A percentile compares a stretch with the other conserved stretches of the same genome.
Conservation (phyloP, 2,329 filamentous ascomycete species). For the Dryadomyces quercus-mongolicae region DNA sequence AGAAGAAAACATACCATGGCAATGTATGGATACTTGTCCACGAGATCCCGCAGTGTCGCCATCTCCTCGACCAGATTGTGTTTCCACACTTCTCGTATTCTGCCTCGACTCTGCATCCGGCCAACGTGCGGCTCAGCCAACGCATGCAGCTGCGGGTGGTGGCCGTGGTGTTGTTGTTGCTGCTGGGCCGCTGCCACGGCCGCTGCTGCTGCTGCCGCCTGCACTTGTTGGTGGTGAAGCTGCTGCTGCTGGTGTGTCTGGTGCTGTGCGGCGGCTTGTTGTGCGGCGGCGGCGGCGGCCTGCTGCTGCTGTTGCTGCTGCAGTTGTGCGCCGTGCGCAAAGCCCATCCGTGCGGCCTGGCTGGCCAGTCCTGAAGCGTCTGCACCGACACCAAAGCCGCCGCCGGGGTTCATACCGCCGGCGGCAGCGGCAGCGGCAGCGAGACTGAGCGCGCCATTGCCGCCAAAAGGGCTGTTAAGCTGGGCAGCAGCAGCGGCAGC, state of each 20-base stretch:
- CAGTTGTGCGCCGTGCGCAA: conserved; percentile 57
- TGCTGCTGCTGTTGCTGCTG: conserved; percentile 39
- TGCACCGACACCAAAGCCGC: conserved; percentile 45
- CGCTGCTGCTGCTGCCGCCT: conserved; percentile 28
- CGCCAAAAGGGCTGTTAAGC: conserved; percentile 57
- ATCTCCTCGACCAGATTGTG: conserved; percentile 88
- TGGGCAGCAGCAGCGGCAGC: conserved; percentile 23
- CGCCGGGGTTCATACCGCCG: conserved; percentile 36
- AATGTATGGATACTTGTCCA: conserved; percentile 89
- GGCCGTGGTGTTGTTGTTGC: conserved; percentile 40
- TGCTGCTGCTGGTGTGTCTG: conserved; percentile 40
- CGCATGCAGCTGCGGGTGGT: conserved; percentile 14
- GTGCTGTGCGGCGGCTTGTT: conserved; percentile 31
- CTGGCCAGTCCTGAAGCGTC: conserved; percentile 65
- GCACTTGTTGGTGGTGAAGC: conserved; percentile 19
- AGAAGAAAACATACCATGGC: conserved; percentile 66
- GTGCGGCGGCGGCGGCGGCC: conserved; percentile 31
- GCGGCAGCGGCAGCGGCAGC: conserved; percentile 18
- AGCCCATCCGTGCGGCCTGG: conserved; percentile 79
- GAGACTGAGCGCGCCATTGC: conserved; percentile 41
- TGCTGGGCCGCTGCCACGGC: conserved; percentile 33
- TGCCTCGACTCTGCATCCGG: conserved; percentile 52
- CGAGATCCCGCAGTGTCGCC: conserved; percentile 65
- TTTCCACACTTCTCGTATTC: conserved; percentile 95
- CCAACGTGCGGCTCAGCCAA: conserved; percentile 38